These are phyloP conservation scores for Blastomyces silverae DNA, from an alignment of 2,329 filamentous ascomycete genomes.

Conservation along the genomic window DNA sequence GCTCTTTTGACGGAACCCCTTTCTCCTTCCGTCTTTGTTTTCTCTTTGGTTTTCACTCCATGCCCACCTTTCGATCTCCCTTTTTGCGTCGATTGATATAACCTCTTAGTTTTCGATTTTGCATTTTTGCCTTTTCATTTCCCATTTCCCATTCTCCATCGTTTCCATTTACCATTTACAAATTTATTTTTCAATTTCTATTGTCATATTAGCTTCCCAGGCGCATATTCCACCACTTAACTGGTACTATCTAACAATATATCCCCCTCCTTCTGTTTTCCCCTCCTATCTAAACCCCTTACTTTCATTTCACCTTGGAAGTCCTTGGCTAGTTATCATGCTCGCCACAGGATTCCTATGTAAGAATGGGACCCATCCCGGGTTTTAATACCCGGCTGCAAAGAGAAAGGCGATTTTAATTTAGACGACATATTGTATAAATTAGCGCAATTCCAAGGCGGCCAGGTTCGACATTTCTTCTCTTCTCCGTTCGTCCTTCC, in stretches of 20 bases:
- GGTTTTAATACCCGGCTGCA: background rate
- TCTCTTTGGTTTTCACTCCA: background rate
- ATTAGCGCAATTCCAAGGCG: background rate
- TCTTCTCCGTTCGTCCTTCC: background rate
- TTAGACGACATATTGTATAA: background rate
- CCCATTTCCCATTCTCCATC: background rate
- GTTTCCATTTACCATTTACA: slow-evolving; percentile 1
- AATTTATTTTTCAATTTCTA: background rate
- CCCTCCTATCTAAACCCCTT: background rate
- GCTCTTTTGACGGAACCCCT: too few relatives aligned
- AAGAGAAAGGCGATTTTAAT: background rate
- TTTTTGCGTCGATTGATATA: background rate
- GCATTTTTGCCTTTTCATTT: background rate
- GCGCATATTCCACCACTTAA: background rate
- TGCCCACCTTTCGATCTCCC: background rate
- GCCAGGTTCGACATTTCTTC: background rate
- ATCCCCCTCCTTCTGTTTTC: background rate
- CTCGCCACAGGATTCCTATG: background rate
- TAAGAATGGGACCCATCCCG: background rate
- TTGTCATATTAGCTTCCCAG: background rate
- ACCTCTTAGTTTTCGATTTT: background rate
- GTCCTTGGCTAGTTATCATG: too few relatives aligned
- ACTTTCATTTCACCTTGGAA: background rate
- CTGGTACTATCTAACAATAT: background rate
- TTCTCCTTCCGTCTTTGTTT: background rate